Conservation (phyloP, 2,329 filamentous ascomycete species). For the Talaromyces sp. region DNA sequence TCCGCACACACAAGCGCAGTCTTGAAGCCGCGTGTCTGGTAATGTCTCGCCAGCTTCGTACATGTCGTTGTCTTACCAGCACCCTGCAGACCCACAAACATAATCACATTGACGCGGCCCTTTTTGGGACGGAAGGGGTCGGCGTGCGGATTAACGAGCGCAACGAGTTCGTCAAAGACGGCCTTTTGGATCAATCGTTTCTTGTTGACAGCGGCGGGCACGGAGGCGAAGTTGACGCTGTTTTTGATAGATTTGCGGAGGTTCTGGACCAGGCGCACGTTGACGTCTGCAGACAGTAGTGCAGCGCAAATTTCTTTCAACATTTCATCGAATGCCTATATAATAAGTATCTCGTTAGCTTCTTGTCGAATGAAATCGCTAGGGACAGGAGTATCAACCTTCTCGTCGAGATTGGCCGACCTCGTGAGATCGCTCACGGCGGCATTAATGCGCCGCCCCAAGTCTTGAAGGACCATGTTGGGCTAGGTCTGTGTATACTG, state of each 20-base stretch:
- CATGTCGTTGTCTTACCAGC: constrained; percentile 97
- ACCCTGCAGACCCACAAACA: constrained; percentile 98
- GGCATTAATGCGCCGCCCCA: constrained; percentile 96
- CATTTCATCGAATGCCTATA: constrained; percentile 90
- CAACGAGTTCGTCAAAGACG: constrained; percentile 94
- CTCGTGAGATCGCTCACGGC: constrained; percentile 90
- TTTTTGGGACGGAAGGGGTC: constrained; percentile 97
- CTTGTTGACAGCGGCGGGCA: constrained; percentile 90
- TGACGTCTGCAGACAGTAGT: constrained; percentile 94
- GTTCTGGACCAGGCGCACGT: constrained; percentile 84
- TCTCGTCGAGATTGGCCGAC: constrained; percentile 91
- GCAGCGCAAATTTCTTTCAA: constrained; percentile 96
- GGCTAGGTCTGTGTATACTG: not conserved
- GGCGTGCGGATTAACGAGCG: constrained; percentile 90
- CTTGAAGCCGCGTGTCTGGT: constrained; percentile 88
- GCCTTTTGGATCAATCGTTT: constrained; percentile 97
- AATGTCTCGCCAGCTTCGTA: constrained; percentile 93
- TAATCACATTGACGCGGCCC: constrained; percentile 92
- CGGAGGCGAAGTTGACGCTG: constrained; percentile 89
- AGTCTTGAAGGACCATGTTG: constrained; percentile 94
- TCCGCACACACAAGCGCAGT: constrained; percentile 93
- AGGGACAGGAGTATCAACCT: constrained; percentile 50
- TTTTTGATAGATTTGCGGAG: constrained; percentile 89
- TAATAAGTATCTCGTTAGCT: constrained; percentile 9
- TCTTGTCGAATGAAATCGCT: not conserved